A percentile compares a stretch with the other conserved stretches of the same genome.
These are phyloP conservation scores for Blastocystis sp. DNA, from an alignment of 352 stramenopile species.

Conservation along the genomic window DNA sequence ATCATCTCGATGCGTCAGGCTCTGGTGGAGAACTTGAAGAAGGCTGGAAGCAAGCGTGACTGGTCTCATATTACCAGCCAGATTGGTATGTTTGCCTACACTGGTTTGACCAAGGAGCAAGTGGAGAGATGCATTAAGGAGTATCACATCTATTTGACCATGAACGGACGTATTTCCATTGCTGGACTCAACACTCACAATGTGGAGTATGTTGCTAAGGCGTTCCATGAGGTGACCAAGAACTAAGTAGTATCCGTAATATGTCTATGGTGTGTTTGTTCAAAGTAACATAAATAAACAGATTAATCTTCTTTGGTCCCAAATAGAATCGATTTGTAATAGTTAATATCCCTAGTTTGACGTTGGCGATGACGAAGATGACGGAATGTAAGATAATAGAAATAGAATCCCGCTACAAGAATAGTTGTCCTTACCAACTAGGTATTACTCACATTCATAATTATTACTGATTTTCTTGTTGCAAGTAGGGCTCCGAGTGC, in stretches of 20 bases:
- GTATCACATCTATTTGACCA: constrained; percentile 96
- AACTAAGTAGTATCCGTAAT: constrained; percentile 42
- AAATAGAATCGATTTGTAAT: neutral
- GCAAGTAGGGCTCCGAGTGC: too few species aligned
- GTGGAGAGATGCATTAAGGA: constrained; percentile 87
- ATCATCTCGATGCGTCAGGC: constrained; percentile 86
- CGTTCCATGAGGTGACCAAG: constrained; percentile 80
- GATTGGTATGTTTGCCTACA: constrained; percentile 99
- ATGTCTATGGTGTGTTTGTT: neutral
- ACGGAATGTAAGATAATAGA: constrained; percentile 32
- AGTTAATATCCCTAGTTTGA: neutral
- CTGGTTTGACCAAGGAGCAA: constrained; percentile 87
- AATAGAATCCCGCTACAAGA: neutral
- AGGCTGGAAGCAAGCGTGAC: constrained; percentile 75
- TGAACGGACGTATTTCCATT: constrained; percentile 95
- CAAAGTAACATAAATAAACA: constrained; percentile 59
- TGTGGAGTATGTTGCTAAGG: constrained; percentile 86
- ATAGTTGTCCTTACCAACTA: neutral
- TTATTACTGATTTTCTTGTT: too few species aligned
- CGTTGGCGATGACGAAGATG: neutral
- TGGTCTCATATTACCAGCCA: constrained; percentile 93
- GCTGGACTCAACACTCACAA: constrained; percentile 89
- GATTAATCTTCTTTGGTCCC: neutral
- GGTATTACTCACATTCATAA: neutral
- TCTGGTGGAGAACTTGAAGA: constrained; percentile 76